Base-by-base conservation (phyloP, 2,329 filamentous ascomycete species). In the Phoma herbarum region DNA sequence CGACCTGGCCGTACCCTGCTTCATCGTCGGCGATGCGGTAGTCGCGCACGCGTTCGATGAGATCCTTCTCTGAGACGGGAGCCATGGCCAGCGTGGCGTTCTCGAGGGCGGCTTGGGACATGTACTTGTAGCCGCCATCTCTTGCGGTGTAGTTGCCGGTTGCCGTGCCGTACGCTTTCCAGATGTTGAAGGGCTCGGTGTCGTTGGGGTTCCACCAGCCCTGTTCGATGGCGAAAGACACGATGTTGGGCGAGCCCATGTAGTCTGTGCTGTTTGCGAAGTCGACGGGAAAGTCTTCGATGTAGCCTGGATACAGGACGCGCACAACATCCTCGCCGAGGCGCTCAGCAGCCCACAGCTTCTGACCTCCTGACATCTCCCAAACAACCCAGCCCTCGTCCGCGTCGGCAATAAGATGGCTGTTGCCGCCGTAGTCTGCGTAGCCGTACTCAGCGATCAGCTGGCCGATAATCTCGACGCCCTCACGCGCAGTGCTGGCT, bases 1-100 rank as follows among this genome's bases (percentile, higher is more conserved):
- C 64, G 3, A 77, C 73, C 47, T 76, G 73, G 1, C 75, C 75
- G 26, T 76, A 77, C 2, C 73, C 75, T n/a, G 73, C 68, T 63
- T 76, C 72, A 28, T 76, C 73, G 41, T 77, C 73, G 16, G 72
- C 66, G 25, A 77, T 77, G 10, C 74, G 66, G 35, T 67, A 72
- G 52, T 77, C 75, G 23, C 75, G 73, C 7, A 76, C 74, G 8
- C 74, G 70, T 23, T 77, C 75, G 63, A 81, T 80, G 2, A 84
- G 72, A 57, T 84, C 81, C 18, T 72, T 69, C 58, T 85, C 83
- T 0, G 81, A 82, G n/a, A 84, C 69, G 0, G 83, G 82, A 1
- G 75, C 77, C 70, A 81, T 83, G 16, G 78, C 73, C 1, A 67
- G 66, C 0, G 74, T 76, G 0, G 73, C 74, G n/a, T 75, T 65